Evolutionary conservation across 169 alveolate species (phyloP), one percentile per base, ranked within the genome.

Genomic region (Cryptosporidium meleagridis): DNA sequence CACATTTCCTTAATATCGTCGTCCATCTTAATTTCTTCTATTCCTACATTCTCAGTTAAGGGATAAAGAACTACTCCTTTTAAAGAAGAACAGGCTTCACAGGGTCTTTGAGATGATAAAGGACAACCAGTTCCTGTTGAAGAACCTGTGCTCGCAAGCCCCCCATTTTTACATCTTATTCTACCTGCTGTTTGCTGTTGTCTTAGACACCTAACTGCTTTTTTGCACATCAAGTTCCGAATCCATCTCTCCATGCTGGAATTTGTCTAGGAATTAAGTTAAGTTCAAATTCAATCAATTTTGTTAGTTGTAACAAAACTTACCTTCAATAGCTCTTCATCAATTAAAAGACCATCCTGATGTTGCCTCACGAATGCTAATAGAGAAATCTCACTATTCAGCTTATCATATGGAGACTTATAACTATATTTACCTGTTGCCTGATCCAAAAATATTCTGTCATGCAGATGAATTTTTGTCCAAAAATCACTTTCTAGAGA

Each of bases 111-210:
- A 21, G 89, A 80, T 31, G 61, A 80, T 12, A 80, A 33, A 0
- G 89, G 75, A 62, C 89, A 80, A 9, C 89, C 89, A 10, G 89
- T 59, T 18, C 89, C 89, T 12, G 62, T 26, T 4, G 89, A 80
- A 48, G 73, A 80, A 3, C 89, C 89, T 7, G 75, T 80, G 26
- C 89, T 80, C 7, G 69, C 89, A 3, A 41, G 48, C 14, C 89
- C 89, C 9, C 89, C 89, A 65, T 80, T 59, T 53, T 61, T 80
- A 37, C 89, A 80, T n/a, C 75, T 59, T 8, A 80, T 80, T 67
- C 75, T 80, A 59, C 89, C 89, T 62, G 89, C 89, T 10, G 44
- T 70, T 80, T 80, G 89, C 26, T 80, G 89, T 31, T 80, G 89
- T 80, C 89, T 80, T 2, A 80, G 75, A 37, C 89, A 80, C 41